phyloP scores from a whole-genome alignment of 2,329 filamentous ascomycete genomes.

The Penicillium brasilianum region DNA sequence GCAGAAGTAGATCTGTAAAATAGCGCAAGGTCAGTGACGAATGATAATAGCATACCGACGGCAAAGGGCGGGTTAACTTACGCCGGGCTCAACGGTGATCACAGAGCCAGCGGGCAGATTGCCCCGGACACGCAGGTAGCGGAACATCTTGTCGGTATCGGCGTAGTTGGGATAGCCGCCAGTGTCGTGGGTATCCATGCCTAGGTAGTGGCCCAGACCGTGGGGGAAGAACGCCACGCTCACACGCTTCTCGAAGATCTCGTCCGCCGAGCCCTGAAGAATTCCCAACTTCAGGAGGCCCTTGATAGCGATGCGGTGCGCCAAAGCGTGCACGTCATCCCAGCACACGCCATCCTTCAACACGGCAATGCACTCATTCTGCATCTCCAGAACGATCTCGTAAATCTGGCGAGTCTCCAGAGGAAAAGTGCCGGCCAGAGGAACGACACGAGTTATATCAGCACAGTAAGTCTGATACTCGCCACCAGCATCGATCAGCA shows the following conservation, averaged over 20 bases:
- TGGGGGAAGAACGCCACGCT: conserved; percentile 91
- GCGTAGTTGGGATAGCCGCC: conserved; percentile 77
- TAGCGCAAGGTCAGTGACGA: conserved; percentile 3
- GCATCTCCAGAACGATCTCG: conserved; percentile 79
- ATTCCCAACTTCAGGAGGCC: conserved; percentile 74
- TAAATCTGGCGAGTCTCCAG: conserved; percentile 75
- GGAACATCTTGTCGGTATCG: conserved; percentile 83
- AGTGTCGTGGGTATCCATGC: conserved; percentile 90
- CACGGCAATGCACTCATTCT: conserved; percentile 71
- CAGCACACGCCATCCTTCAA: conserved; percentile 73
- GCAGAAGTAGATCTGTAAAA: conserved; percentile 78
- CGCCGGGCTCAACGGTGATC: conserved; percentile 92
- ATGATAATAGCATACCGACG: not conserved
- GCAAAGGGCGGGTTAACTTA: conserved; percentile 50
- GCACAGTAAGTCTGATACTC: conserved; percentile 87
- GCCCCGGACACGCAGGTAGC: conserved; percentile 80
- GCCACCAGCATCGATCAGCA: conserved; percentile 85
- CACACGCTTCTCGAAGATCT: conserved; percentile 78
- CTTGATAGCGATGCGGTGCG: conserved; percentile 72
- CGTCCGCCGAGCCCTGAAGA: conserved; percentile 67
- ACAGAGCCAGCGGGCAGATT: conserved; percentile 77
- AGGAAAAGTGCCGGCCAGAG: conserved; percentile 72
- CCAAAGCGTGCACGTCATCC: conserved; percentile 73
- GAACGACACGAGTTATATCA: conserved; percentile 88
- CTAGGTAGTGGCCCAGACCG: conserved; percentile 86